phyloP scores from a whole-genome alignment of 176 grass and related monocot genomes.

The Oropetium thomaeum region DNA sequence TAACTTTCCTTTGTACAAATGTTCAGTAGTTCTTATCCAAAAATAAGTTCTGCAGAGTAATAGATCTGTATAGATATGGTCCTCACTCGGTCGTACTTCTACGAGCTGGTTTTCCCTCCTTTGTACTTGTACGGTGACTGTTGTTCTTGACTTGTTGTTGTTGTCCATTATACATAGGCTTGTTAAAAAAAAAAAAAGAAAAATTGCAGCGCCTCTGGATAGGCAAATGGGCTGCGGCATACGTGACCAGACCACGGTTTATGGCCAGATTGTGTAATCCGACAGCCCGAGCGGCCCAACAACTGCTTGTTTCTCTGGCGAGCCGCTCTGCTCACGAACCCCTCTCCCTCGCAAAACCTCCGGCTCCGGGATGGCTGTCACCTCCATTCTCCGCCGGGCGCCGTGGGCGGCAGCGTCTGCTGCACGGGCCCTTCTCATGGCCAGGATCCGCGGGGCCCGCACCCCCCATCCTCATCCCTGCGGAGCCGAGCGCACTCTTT shows the following conservation, averaged over 20 bases:
- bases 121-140: no score
- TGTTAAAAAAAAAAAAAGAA: no score
- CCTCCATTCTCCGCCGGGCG: conserved; percentile 21
- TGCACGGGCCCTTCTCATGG: conserved; percentile 1
- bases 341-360: conserved; percentile 1
- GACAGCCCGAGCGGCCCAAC: background rate
- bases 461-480: background rate
- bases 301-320: background rate
- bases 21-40: background rate
- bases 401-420: conserved; percentile 19
- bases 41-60: no score
- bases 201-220: no score
- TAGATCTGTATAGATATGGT: no score
- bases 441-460: background rate
- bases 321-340: background rate
- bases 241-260: no score
- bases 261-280: background rate
- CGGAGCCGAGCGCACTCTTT: background rate
- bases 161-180: no score
- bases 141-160: no score
- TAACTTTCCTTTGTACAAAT: background rate
- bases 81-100: no score
- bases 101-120: no score
- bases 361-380: conserved; percentile 20
- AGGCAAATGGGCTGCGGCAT: background rate